These are phyloP conservation scores for Canavalia gladiata DNA, from an alignment of 306 rosid species.

Conservation along the genomic window DNA sequence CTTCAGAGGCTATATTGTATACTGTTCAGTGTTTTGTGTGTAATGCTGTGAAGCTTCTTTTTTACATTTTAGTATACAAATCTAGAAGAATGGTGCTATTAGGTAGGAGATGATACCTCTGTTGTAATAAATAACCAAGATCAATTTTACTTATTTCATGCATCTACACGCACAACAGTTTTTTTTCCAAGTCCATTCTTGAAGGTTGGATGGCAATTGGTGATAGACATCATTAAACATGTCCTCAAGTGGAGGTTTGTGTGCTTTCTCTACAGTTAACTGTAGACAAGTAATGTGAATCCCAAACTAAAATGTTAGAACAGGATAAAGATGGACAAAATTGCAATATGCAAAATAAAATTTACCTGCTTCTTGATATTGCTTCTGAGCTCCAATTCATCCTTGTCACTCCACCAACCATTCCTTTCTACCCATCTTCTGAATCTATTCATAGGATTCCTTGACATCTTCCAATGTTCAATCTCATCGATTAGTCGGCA, in stretches of 20 bases:
- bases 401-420: constrained; percentile 68
- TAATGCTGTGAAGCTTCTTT: too few species aligned
- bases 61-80: too few species aligned
- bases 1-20: too few species aligned
- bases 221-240: constrained; percentile 72
- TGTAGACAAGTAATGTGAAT: constrained; percentile 42
- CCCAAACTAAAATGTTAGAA: constrained; percentile 35
- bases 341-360: neutral
- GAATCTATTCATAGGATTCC: constrained; percentile 72
- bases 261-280: constrained; percentile 74
- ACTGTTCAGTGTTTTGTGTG: too few species aligned
- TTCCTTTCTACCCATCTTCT: constrained; percentile 67
- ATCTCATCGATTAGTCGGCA: constrained; percentile 66
- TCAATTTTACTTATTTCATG: too few species aligned
- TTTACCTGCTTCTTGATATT: constrained; percentile 66
- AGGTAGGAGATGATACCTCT: too few species aligned
- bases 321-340: constrained; percentile 1
- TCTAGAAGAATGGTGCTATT: too few species aligned
- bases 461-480: constrained; percentile 66
- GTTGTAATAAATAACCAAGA: too few species aligned
- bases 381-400: constrained; percentile 64
- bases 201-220: constrained; percentile 63
- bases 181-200: constrained; percentile 26
- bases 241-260: constrained; percentile 69
- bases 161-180: too few species aligned